Evolutionary conservation across 768 basidiomycete species (phyloP).

Genomic region (Xerocomellus chrysenteron): DNA sequence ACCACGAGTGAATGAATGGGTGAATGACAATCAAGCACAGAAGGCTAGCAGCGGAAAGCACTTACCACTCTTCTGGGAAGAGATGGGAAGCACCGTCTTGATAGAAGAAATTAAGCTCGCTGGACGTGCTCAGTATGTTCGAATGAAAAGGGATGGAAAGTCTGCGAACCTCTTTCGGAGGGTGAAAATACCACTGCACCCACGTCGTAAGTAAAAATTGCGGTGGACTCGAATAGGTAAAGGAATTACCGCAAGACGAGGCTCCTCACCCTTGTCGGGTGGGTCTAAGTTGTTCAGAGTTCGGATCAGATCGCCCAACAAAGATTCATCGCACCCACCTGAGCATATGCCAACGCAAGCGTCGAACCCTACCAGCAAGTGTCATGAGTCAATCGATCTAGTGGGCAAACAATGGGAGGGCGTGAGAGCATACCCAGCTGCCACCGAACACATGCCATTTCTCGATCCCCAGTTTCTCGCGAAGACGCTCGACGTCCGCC

Average conservation of each 20-base stretch:
- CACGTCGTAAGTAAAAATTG: not conserved
- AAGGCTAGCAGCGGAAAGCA: not conserved
- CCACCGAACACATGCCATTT: slow-evolving; percentile 97
- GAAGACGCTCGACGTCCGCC: slow-evolving; percentile 81
- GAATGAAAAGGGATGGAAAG: not conserved
- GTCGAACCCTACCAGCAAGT: slow-evolving; percentile 67
- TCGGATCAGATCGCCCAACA: not conserved
- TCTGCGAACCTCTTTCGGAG: slow-evolving; percentile 64
- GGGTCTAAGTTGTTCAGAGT: slow-evolving; percentile 44
- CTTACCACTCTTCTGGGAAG: slow-evolving; percentile 86
- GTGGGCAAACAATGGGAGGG: not conserved
- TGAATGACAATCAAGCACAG: not conserved
- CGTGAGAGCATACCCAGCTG: slow-evolving; percentile 67
- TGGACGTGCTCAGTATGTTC: slow-evolving; percentile 12
- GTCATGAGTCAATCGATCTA: not conserved
- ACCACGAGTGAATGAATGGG: not conserved
- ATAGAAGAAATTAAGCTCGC: slow-evolving; percentile 91
- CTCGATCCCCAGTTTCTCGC: slow-evolving; percentile 71
- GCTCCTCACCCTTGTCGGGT: slow-evolving; percentile 78
- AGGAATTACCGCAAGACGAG: slow-evolving; percentile 66
- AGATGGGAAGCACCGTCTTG: slow-evolving; percentile 80
- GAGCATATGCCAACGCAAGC: slow-evolving; percentile 80
- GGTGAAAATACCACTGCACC: slow-evolving; percentile 79
- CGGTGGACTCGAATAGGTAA: not conserved
- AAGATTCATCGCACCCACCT: slow-evolving; percentile 42